These are phyloP conservation scores for Silene latifolia DNA, from an alignment of 148 eudicot species.

Conservation along the genomic window DNA sequence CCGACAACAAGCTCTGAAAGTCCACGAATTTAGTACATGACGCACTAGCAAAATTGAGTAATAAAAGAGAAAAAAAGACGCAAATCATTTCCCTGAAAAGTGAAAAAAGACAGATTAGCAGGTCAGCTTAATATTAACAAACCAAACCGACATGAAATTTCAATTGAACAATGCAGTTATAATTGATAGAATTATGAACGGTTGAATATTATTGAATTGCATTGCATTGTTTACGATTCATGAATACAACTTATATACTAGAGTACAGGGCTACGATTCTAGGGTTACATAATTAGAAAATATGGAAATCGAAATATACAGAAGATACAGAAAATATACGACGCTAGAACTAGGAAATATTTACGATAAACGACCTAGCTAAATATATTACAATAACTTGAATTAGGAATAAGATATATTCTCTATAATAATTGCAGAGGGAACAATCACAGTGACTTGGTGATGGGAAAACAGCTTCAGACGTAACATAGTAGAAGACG, in stretches of 20 bases:
- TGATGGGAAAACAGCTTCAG: background rate
- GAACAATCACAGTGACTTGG: background rate
- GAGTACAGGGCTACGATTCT: no score
- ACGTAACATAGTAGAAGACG: background rate
- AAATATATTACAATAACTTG: no score
- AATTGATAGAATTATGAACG: no score
- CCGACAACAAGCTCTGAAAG: constrained; percentile 20
- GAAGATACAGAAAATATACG: no score
- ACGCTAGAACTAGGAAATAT: no score
- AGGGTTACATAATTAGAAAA: no score
- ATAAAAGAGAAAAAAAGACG: constrained; percentile 53
- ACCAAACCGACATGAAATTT: background rate
- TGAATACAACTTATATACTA: no score
- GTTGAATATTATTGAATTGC: no score
- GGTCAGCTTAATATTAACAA: background rate
- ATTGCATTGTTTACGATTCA: no score
- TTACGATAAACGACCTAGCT: no score
- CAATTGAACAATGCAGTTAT: background rate
- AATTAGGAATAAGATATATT: no score
- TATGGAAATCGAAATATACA: no score
- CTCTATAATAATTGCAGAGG: background rate
- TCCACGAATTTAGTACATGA: constrained; percentile 28
- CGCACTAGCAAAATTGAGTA: constrained; percentile 39
- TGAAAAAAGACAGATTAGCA: constrained; percentile 3
- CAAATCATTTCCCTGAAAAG: constrained; percentile 63